Base-by-base conservation (phyloP, 169 alveolate species). In the Plasmodium vivax region DNA sequence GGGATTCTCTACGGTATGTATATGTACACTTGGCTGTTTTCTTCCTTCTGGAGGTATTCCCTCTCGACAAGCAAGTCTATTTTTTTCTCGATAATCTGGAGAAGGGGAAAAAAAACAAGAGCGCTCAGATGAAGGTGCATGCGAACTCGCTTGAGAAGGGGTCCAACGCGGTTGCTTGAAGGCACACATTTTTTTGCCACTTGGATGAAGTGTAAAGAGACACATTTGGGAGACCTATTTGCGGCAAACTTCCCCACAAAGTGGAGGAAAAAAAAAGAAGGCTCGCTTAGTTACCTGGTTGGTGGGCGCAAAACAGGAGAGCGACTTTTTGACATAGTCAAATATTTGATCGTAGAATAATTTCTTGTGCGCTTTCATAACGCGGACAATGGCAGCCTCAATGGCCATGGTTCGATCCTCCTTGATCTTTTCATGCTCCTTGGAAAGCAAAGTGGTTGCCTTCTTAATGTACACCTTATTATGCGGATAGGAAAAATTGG, bases 331-430 rank as follows among this genome's bases (percentile, higher is more conserved):
- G 4, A 90, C 94, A 68, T 90, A 68, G 51, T 90, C 85, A 79
- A 90, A 90, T n/a, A 90, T 90, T 90, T 90, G 94, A 41, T 90
- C 94, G 36, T 90, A 90, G 47, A 90, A 90, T n/a, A 90, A 62
- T 80, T 81, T 90, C 54, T 90, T 90, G 47, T 90, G 94, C 16
- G 94, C 72, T 75, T 97, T 97, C 98, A 97, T 97, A 8, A 97
- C 97, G 82, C 97, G 95, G 14, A 97, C 98, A 41, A 97, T 97
- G 23, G 97, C 97, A 4, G 98, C 98, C 51, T 97, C 98, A 45
- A 97, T 97, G 12, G 98, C 98, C 62, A 93, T 93, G 19, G 97
- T 85, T 92, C 98, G 94, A 34, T 97, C 98, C 32, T 96, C 97
- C 58, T 95, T 92, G 7, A 88, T 54, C 74, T 90, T 79, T 80